Base-by-base conservation (phyloP, 345 rosid species). In the Rhodamnia argentea region DNA sequence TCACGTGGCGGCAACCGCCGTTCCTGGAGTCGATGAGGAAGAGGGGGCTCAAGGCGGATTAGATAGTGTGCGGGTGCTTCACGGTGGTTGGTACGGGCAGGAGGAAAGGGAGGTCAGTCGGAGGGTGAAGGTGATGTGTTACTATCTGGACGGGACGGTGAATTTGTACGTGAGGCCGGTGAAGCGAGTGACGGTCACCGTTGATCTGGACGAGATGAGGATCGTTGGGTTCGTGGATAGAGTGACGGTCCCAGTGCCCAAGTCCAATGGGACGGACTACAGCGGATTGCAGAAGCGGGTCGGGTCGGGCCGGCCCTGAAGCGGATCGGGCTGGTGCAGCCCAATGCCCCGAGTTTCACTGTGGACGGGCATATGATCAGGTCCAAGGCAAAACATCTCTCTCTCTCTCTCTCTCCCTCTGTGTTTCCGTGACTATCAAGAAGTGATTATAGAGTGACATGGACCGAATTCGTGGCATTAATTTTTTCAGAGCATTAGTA, bases 21-120 rank as follows among this genome's bases (percentile, higher is more conserved):
- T 95, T 96, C 90, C 84, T 62, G 70, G 85, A 88, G 18, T 93
- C 96, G 20, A 90, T 94, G 42, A 37, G 13, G 40, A 84, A 74
- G 24, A 88, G 97, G 81, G 90, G 90, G 7, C 82, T 93, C 76
- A 93, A 94, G 83, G 40, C 93, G 78, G 93, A 95, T 0, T 94
- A 95, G 89, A 93, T 96, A 78, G 94, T 94, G 84, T 96, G 98
- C 85, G 59, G 92, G 37, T 93, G 96, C 57, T 90, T 95, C 85
- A 92, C 96, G 4, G 90, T 93, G 4, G 99, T 27, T 96, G 98
- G 97, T 94, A 90, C 42, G 98, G 97, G 29, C 54, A 22, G 64
- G 37, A 29, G 52, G 54, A n/a, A 37, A 47, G 42, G 70, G 23
- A 84, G 55, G 57, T 37, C 50, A 60, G 58, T 1, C 51, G 88